Conservation (phyloP, 2,329 filamentous ascomycete genomes). For the Chalara sp. region DNA sequence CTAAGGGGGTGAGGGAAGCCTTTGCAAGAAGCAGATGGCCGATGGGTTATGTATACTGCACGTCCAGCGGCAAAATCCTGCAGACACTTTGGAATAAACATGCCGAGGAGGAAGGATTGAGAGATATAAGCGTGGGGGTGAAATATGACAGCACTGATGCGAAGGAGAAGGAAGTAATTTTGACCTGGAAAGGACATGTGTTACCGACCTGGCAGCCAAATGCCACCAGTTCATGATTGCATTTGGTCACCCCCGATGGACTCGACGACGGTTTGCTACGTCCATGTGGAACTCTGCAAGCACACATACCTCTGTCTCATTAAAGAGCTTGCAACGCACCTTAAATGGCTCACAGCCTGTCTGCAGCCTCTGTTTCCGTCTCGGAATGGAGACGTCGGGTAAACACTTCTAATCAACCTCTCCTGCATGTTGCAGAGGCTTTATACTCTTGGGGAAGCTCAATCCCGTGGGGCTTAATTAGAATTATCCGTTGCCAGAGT, state of each 20-base stretch:
- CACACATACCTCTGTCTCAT: neutral
- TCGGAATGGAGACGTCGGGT: neutral
- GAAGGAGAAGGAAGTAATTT: slow-evolving; percentile 35
- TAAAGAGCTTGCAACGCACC: neutral
- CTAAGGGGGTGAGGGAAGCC: slow-evolving; percentile 70
- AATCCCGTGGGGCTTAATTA: neutral
- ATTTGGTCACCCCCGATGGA: neutral
- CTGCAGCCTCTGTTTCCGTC: neutral
- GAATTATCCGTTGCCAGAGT: neutral
- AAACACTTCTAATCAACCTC: neutral
- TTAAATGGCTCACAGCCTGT: neutral
- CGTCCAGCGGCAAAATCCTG: slow-evolving; percentile 46
- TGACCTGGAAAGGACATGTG: slow-evolving; percentile 44
- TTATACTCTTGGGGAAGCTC: neutral
- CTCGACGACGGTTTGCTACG: neutral
- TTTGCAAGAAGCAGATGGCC: slow-evolving; percentile 61
- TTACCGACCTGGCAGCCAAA: neutral
- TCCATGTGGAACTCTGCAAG: neutral
- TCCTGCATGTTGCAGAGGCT: neutral
- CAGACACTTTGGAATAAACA: slow-evolving; percentile 69
- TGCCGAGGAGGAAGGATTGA: slow-evolving; percentile 55
- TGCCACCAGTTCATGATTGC: neutral
- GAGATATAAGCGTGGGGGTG: slow-evolving; percentile 47
- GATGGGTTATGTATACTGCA: slow-evolving; percentile 64
- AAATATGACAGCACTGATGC: slow-evolving; percentile 30